A percentile compares a stretch with the other conserved stretches of the same genome.
Conservation (phyloP, 2,329 filamentous ascomycete species). For the Fusarium staphyleae region DNA sequence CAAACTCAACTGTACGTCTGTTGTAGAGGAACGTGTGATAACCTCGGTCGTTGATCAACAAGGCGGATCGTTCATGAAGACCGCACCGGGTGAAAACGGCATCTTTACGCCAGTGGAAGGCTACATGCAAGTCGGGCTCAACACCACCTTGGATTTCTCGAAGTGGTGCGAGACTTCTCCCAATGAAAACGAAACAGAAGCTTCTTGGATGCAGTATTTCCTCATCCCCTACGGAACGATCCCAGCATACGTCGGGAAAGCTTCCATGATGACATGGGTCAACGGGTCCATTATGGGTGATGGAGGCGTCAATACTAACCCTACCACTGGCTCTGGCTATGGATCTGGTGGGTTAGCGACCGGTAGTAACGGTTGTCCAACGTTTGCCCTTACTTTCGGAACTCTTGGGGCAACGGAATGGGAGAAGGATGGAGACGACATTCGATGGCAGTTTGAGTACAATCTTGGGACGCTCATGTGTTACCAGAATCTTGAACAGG, state of each 20-base stretch:
- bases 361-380: conserved; percentile 21
- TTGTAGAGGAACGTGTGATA: conserved; percentile 17
- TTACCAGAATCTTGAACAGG: conserved; percentile 36
- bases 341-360: conserved; percentile 15
- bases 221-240: conserved; percentile 20
- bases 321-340: conserved; percentile 19
- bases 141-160: conserved; percentile 28
- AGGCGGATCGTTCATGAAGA: neutral
- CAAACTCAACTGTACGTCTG: conserved; percentile 29
- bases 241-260: conserved; percentile 32
- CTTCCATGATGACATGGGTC: conserved; percentile 31
- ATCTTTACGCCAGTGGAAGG: conserved; percentile 5
- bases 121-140: conserved; percentile 23
- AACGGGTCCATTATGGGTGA: conserved; percentile 23
- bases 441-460: conserved; percentile 23
- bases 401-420: conserved; percentile 8
- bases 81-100: conserved; percentile 6
- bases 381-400: conserved; percentile 27
- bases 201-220: conserved; percentile 33
- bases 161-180: conserved; percentile 32
- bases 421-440: conserved; percentile 12
- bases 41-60: conserved; percentile 14
- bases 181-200: conserved; percentile 10
- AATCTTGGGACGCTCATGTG: conserved; percentile 35
- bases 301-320: conserved; percentile 30